A percentile compares a stretch with the other conserved stretches of the same genome.
These are phyloP conservation scores for Hypoxylon sp. DNA, from an alignment of 2,329 filamentous ascomycete genomes.

Conservation along the genomic window DNA sequence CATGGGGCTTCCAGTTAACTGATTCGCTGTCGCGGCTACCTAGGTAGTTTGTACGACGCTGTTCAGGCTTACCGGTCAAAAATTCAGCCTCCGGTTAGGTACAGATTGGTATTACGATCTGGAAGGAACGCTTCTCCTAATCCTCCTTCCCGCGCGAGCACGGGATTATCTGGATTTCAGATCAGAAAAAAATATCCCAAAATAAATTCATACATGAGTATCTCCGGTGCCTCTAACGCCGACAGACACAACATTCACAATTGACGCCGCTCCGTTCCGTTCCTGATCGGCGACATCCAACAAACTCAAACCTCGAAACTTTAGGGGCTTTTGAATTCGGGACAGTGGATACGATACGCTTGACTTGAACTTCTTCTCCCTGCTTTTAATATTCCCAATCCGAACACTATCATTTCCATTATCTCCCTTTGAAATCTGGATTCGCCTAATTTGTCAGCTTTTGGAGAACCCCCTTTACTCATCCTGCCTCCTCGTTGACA, in stretches of 20 bases:
- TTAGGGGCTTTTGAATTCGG: constrained; percentile 35
- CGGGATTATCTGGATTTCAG: constrained; percentile 20
- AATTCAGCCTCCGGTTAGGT: constrained; percentile 46
- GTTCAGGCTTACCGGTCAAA: constrained; percentile 41
- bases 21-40: constrained; percentile 36
- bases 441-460: constrained; percentile 32
- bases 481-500: constrained; percentile 15
- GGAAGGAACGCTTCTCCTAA: constrained; percentile 28
- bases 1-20: constrained; percentile 37
- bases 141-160: constrained; percentile 29
- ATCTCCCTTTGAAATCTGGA: constrained; percentile 22
- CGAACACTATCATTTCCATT: constrained; percentile 29
- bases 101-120: constrained; percentile 33
- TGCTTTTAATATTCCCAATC: constrained; percentile 36
- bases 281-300: constrained; percentile 25
- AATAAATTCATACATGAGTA: constrained; percentile 20
- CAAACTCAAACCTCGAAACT: constrained; percentile 31
- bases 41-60: constrained; percentile 32
- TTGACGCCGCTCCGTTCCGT: constrained; percentile 16
- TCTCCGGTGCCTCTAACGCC: constrained; percentile 25
- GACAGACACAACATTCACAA: constrained; percentile 17
- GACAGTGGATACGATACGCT: constrained; percentile 32
- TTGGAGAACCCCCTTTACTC: constrained; percentile 2
- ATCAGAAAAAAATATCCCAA: constrained; percentile 11
- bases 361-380: constrained; percentile 24